Percentiles rank a stretch among this genome's conserved stretches.
phyloP scores from a whole-genome alignment of 2,329 filamentous ascomycete species.

The Coniochaeta prunicola region DNA sequence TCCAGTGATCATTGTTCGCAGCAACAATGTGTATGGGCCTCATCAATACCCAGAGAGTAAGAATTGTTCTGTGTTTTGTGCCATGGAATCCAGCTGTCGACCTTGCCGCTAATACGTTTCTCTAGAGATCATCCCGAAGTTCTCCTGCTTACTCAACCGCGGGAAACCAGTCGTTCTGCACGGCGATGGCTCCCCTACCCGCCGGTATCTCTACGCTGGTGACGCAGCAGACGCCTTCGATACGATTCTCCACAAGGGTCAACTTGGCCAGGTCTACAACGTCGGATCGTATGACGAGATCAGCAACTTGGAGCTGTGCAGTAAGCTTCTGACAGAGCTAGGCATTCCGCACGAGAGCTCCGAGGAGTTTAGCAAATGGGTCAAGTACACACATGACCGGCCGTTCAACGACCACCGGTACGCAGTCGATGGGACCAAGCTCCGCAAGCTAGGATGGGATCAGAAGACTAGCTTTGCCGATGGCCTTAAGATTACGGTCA shows the following conservation, averaged over 20 bases:
- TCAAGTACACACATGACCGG: constrained; percentile 69
- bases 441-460: constrained; percentile 60
- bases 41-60: constrained; percentile 79
- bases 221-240: constrained; percentile 79
- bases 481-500: constrained; percentile 56
- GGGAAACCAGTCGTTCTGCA: constrained; percentile 63
- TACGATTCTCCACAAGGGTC: constrained; percentile 72
- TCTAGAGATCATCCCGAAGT: constrained; percentile 77
- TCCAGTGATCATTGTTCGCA: constrained; percentile 70
- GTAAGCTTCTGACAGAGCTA: constrained; percentile 56
- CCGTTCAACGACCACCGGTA: constrained; percentile 74
- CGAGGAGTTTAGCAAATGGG: constrained; percentile 53
- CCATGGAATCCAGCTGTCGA: background rate
- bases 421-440: constrained; percentile 62
- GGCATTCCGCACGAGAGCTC: constrained; percentile 41
- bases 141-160: constrained; percentile 64
- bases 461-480: constrained; percentile 59
- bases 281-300: constrained; percentile 73
- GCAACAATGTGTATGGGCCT: constrained; percentile 81
- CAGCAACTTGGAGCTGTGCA: constrained; percentile 64
- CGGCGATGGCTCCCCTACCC: constrained; percentile 66
- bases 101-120: background rate
- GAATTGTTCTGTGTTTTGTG: constrained; percentile 19
- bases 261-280: constrained; percentile 72
- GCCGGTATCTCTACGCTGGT: constrained; percentile 70